Percentiles rank a stretch among this genome's conserved stretches.
These are phyloP conservation scores for Verticillium nubilum DNA, from an alignment of 2,329 filamentous ascomycete genomes.

Conservation along the genomic window DNA sequence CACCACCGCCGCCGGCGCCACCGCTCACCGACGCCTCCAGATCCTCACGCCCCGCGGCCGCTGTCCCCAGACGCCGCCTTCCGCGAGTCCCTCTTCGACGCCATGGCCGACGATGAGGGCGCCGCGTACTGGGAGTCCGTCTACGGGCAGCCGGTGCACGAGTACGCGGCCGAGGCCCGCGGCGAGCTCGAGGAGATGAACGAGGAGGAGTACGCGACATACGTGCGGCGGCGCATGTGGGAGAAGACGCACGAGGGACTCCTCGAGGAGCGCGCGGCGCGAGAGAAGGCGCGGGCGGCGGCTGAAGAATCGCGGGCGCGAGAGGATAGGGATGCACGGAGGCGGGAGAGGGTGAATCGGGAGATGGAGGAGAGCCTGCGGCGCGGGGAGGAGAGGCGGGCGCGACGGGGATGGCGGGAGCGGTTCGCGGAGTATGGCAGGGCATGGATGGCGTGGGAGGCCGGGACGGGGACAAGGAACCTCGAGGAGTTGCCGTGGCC, in stretches of 20 bases:
- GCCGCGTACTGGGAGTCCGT: constrained; percentile 92
- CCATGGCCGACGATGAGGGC: constrained; percentile 93
- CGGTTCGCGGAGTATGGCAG: constrained; percentile 60
- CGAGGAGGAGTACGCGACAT: constrained; percentile 85
- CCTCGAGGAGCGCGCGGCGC: constrained; percentile 65
- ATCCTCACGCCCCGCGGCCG: constrained; percentile 38
- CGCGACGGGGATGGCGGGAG: constrained; percentile 46
- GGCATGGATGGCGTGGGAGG: constrained; percentile 57
- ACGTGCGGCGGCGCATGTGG: constrained; percentile 89
- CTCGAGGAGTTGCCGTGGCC: constrained; percentile 63
- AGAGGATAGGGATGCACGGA: constrained; percentile 24
- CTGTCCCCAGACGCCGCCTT: constrained; percentile 73
- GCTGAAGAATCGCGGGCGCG: constrained; percentile 46
- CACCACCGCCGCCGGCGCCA: constrained; percentile 19
- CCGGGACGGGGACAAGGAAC: constrained; percentile 28
- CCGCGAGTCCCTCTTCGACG: constrained; percentile 91
- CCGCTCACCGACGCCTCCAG: constrained; percentile 36
- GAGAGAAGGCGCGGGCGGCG: constrained; percentile 47
- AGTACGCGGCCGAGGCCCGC: constrained; percentile 52
- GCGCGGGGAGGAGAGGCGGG: constrained; percentile 58
- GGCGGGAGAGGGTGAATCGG: constrained; percentile 42
- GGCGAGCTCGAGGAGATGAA: constrained; percentile 75
- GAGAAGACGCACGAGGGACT: constrained; percentile 86
- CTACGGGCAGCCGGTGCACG: constrained; percentile 93
- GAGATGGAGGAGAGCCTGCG: constrained; percentile 66